Evolutionary conservation across 768 basidiomycete species (phyloP), one percentile per base, ranked within the genome.

Genomic region (Amyloporia xantha): DNA sequence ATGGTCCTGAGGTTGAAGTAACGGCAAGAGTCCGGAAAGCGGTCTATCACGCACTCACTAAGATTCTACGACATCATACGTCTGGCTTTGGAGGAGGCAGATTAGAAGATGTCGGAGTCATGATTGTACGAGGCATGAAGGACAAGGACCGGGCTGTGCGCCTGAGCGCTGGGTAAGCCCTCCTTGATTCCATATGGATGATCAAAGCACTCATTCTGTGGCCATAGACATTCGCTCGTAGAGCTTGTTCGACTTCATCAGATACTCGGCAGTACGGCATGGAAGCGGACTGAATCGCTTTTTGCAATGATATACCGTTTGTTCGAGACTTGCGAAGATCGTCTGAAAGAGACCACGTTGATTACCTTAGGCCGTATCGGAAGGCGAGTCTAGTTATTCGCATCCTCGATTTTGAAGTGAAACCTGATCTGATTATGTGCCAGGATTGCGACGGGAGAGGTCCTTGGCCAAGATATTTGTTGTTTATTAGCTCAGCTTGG

Each of bases 401-500:
- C n/a, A n/a, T n/a, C n/a, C 35, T 35, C 21, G 17, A 25, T 23
- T 24, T 27, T 13, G 37, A 37, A 15, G 11, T n/a, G 24, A n/a
- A n/a, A n/a, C n/a, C n/a, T n/a, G n/a, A n/a, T 44, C 5, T 33
- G 13, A 20, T 2, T 42, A 7, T 19, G 26, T 21, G 5, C 19
- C 46, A 85, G 83, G 46, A 67, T 72, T 7, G 62, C 72, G 17
- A 73, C 79, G 45, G 51, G 61, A 4, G 76, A 80, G 41, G 61
- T 83, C 23, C 65, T 90, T 17, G 75, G 79, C 17, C 77, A 78
- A 48, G 75, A 76, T 10, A 59, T 90, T 2, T 78, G 72, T 47
- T 74, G 81, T 43, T 64, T 92, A 2, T 74, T 90, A 17, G 73
- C 77, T 2, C 84, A 84, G 47, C 67, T 92, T 6, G 86, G 81